phyloP scores from a whole-genome alignment of 441 rosid species.

The Gossypium aridum region DNA sequence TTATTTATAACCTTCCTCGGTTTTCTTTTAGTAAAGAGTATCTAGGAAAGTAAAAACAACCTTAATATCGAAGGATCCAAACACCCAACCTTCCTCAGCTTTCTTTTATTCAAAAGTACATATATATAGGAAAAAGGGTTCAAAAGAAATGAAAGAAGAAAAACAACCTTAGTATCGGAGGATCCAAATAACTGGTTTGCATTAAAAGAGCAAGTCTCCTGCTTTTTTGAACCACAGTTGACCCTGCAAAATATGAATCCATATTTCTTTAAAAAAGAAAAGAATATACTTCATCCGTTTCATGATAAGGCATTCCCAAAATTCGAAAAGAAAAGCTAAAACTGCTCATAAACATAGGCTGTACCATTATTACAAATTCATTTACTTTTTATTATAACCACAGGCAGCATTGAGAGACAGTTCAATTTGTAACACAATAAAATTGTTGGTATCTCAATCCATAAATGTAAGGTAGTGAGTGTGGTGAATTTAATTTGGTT shows the following conservation, averaged over 20 bases:
- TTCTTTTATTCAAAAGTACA: background rate
- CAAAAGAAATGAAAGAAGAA: background rate
- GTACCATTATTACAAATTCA: background rate
- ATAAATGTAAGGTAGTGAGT: background rate
- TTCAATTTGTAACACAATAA: background rate
- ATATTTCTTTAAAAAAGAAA: background rate
- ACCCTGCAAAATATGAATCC: conserved; percentile 30
- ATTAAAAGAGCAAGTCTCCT: conserved; percentile 27
- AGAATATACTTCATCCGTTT: background rate
- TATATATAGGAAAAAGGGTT: background rate
- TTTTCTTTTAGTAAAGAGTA: background rate
- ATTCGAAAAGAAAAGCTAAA: background rate
- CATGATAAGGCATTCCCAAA: background rate
- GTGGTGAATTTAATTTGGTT: background rate
- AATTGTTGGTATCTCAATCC: background rate
- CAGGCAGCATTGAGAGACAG: background rate
- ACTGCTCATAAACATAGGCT: background rate
- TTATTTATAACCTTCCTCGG: background rate
- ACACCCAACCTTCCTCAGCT: background rate
- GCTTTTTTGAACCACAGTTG: conserved; percentile 17
- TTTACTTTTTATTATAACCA: background rate
- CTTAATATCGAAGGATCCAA: background rate
- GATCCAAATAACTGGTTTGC: conserved; percentile 17
- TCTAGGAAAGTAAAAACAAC: background rate
- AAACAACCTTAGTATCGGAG: conserved; percentile 30